Percentiles rank a stretch among this genome's conserved stretches.
Evolutionary conservation across 768 basidiomycete genomes (phyloP).

Genomic region (Tricholoma sp.): DNA sequence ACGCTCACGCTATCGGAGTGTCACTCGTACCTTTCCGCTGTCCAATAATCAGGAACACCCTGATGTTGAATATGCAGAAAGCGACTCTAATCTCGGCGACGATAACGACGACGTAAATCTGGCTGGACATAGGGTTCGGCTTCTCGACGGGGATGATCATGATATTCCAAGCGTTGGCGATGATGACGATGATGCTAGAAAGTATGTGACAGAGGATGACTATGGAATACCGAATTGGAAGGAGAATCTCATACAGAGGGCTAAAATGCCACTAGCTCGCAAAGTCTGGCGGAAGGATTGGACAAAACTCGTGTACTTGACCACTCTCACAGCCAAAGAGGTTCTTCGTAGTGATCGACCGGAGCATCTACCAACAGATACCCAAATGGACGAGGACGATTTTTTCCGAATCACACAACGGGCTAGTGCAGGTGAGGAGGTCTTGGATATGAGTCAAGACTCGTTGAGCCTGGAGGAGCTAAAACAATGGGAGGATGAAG

Average conservation of each 20-base stretch:
- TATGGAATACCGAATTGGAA: constrained; percentile 69
- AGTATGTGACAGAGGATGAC: constrained; percentile 29
- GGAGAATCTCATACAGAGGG: constrained; percentile 45
- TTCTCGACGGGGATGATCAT: constrained; percentile 43
- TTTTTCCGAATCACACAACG: constrained; percentile 62
- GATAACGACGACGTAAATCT: constrained; percentile 31
- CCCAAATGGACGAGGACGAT: constrained; percentile 52
- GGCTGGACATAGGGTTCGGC: constrained; percentile 8
- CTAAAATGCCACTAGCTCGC: constrained; percentile 37
- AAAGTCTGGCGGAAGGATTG: constrained; percentile 57
- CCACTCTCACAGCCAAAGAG: constrained; percentile 61
- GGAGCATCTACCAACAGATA: constrained; percentile 18
- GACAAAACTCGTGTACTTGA: constrained; percentile 81
- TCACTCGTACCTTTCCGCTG: constrained; percentile 34
- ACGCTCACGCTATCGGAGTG: constrained; percentile 42
- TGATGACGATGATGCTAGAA: constrained; percentile 28
- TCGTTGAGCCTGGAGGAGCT: constrained; percentile 42
- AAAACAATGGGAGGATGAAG: constrained; percentile 80
- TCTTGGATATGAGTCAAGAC: constrained; percentile 69
- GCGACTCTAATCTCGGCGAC: constrained; percentile 68
- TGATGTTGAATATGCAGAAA: constrained; percentile 67
- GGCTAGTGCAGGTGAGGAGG: constrained; percentile 33
- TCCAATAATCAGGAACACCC: constrained; percentile 30
- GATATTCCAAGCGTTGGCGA: constrained; percentile 44
- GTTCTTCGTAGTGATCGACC: constrained; percentile 41